Evolutionary conservation across 768 basidiomycete species (phyloP), one percentile per base, ranked within the genome.

Genomic region (Tricholoma sp.): DNA sequence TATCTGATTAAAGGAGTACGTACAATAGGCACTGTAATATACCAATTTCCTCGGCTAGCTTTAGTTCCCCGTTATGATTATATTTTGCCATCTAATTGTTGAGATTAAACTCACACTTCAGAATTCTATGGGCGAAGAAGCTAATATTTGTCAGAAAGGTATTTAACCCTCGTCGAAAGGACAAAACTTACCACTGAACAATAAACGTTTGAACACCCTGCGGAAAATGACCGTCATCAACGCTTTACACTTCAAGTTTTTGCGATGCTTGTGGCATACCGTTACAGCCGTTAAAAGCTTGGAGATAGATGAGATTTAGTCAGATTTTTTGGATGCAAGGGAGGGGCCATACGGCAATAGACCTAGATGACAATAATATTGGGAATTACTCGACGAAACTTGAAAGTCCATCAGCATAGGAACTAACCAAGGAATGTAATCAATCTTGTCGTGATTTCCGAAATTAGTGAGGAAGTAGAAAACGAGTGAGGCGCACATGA

Each of bases 21-120:
- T 21, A 67, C 68, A 34, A 69, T 65, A 5, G 65, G 68, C 7
- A 18, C 61, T 0, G 66, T 67, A 6, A 69, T 65, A 27, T 47
- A 64, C 68, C 66, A 69, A 55, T 66, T 67, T 41, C 61, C 60
- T 19, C 61, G 58, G 54, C 68, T 69, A 11, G 66, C 68, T 69
- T 19, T 8, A 12, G 32, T 21, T 12, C 16, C n/a, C 12, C 1
- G 46, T 54, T 22, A 47, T 47, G 29, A 14, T 24, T 47, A n/a
- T n/a, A n/a, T n/a, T n/a, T n/a, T 32, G 9, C 9, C 14, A 39
- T n/a, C 7, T 7, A 18, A 12, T 29, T 37, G 35, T 14, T 34
- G 24, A 4, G n/a, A 45, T n/a, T 21, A 8, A n/a, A 50, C 58
- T 43, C 35, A 59, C 53, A 59, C n/a, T 58, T 58, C 9, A 69